Percentiles rank a stretch among this genome's conserved stretches.
phyloP scores from a whole-genome alignment of 2,329 filamentous ascomycete genomes.

The Diaporthe batatas region DNA sequence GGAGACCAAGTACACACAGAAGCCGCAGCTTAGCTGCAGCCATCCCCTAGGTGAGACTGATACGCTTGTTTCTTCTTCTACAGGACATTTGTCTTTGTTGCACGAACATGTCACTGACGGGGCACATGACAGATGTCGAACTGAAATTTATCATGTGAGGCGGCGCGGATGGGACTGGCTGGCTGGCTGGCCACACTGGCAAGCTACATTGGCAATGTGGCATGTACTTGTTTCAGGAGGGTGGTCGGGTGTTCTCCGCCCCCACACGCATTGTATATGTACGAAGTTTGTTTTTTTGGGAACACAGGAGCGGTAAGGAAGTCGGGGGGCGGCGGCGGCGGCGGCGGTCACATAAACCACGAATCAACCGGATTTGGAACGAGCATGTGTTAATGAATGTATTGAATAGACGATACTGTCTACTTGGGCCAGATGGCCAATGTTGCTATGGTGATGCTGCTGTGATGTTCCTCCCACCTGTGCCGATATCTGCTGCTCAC shows the following conservation, averaged over 20 bases:
- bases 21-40: constrained; percentile 95
- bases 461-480: not conserved
- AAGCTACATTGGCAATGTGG: not conserved
- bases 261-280: constrained; percentile 3
- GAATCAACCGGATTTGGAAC: not conserved
- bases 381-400: constrained; percentile 34
- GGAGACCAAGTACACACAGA: constrained; percentile 88
- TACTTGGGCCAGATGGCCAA: not conserved
- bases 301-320: not conserved
- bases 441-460: not conserved
- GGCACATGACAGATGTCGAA: constrained; percentile 33
- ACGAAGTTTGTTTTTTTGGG: not conserved
- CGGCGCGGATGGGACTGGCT: not conserved
- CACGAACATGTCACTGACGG: constrained; percentile 10
- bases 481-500: not conserved
- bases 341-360: not conserved
- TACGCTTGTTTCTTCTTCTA: too few species aligned
- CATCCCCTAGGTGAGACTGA: constrained; percentile 86
- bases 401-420: constrained; percentile 30
- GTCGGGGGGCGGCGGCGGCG: too few species aligned
- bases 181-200: not conserved
- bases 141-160: constrained; percentile 42
- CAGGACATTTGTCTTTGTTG: not conserved
- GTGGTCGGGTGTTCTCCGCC: not conserved
- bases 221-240: not conserved